Evolutionary conservation across 768 basidiomycete species (phyloP).

Genomic region (Suillus spraguei): DNA sequence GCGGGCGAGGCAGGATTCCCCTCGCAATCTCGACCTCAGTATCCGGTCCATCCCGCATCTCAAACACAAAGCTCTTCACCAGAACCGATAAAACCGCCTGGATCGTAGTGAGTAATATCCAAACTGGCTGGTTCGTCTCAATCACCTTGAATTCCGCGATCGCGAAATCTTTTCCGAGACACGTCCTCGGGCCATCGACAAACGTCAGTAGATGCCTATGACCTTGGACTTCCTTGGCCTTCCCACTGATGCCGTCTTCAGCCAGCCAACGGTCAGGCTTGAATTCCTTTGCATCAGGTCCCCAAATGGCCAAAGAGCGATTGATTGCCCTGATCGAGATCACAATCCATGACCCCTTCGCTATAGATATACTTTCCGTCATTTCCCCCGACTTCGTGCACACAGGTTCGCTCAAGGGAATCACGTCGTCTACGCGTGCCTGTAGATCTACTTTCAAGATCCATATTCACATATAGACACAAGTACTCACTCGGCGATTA

Average conservation of each 20-base stretch:
- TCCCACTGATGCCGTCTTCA: conserved; percentile 28
- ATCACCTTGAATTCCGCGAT: conserved; percentile 43
- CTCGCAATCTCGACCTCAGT: conserved; percentile 9
- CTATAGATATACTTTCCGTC: conserved; percentile 34
- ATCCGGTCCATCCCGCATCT: conserved; percentile 16
- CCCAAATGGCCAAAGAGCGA: conserved; percentile 44
- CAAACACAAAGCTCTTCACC: conserved; percentile 27
- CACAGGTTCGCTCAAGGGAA: conserved; percentile 39
- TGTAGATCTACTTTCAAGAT: conserved; percentile 16
- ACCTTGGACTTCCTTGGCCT: conserved; percentile 39
- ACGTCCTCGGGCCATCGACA: conserved; percentile 46
- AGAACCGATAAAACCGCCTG: conserved; percentile 48
- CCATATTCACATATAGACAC: neutral
- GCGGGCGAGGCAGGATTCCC: conserved; percentile 20
- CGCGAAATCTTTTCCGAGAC: conserved; percentile 47
- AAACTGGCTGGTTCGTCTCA: neutral
- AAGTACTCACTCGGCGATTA: conserved; percentile 30
- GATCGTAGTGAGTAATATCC: neutral
- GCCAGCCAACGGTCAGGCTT: conserved; percentile 46
- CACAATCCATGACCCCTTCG: conserved; percentile 41
- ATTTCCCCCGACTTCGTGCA: conserved; percentile 28
- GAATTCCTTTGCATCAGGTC: conserved; percentile 44
- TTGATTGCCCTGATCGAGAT: conserved; percentile 45
- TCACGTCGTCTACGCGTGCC: conserved; percentile 41
- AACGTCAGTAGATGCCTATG: conserved; percentile 47